Percentiles rank a stretch among this genome's conserved stretches.
These are phyloP conservation scores for Platismatia glauca DNA, from an alignment of 495 filamentous ascomycete genomes.

Conservation along the genomic window DNA sequence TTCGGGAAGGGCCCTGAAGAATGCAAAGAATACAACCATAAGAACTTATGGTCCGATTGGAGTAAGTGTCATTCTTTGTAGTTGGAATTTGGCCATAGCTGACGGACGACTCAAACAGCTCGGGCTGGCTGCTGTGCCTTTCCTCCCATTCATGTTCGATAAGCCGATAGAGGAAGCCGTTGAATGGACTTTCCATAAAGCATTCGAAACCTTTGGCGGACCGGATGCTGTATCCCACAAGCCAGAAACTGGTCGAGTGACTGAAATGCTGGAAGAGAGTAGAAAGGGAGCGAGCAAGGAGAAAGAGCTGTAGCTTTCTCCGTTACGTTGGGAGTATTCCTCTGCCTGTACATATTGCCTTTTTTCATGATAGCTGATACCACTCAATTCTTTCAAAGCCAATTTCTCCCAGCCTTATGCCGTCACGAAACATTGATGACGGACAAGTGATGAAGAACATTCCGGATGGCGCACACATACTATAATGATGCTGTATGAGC, in stretches of 20 bases:
- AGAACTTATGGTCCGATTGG: slow-evolving; percentile 87
- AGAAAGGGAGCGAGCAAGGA: slow-evolving; percentile 20
- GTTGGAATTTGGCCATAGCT: neutral
- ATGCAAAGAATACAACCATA: slow-evolving; percentile 60
- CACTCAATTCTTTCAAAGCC: neutral
- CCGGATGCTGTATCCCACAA: slow-evolving; percentile 38
- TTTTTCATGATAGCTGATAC: slow-evolving; percentile 7
- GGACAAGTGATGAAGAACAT: neutral
- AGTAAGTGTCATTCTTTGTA: slow-evolving; percentile 33
- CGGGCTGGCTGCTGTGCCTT: slow-evolving; percentile 78
- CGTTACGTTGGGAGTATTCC: neutral
- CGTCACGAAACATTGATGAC: neutral
- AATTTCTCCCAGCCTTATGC: neutral
- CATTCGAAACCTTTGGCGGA: slow-evolving; percentile 60
- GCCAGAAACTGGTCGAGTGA: slow-evolving; percentile 19
- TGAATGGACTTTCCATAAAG: slow-evolving; percentile 81
- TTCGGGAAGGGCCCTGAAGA: slow-evolving; percentile 70
- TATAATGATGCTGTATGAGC: neutral
- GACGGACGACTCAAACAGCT: slow-evolving; percentile 36
- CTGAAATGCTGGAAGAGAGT: slow-evolving; percentile 15
- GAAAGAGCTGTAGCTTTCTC: slow-evolving; percentile 20
- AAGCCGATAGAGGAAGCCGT: slow-evolving; percentile 84
- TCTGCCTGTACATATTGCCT: neutral
- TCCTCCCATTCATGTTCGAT: slow-evolving; percentile 84
- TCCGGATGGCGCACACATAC: neutral